These are phyloP conservation scores for Rhipidocladum racemiflorum DNA, from an alignment of 176 grass and related monocot species.

Conservation along the genomic window DNA sequence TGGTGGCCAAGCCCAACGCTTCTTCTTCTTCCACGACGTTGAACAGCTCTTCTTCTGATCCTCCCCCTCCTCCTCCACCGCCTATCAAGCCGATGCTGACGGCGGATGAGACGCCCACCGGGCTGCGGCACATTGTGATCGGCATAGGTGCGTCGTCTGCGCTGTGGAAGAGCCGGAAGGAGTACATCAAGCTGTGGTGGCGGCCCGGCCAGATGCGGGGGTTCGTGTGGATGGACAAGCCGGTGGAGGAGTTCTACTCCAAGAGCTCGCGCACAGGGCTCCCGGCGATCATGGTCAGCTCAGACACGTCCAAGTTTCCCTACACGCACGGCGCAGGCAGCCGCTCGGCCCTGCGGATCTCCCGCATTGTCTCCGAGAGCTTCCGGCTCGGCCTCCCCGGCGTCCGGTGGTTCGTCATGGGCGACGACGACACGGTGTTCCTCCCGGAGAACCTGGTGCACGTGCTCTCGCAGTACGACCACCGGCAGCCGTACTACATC, in stretches of 20 bases:
- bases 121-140: slow-evolving; percentile 82
- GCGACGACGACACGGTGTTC: slow-evolving; percentile 98
- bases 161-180: slow-evolving; percentile 79
- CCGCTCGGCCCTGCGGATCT: slow-evolving; percentile 83
- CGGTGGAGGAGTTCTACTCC: slow-evolving; percentile 70
- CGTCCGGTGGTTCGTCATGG: slow-evolving; percentile 92
- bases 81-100: not conserved
- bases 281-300: slow-evolving; percentile 62
- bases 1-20: slow-evolving; percentile 25
- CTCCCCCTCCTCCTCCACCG: not conserved
- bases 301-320: slow-evolving; percentile 74
- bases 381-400: slow-evolving; percentile 60
- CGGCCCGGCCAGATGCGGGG: slow-evolving; percentile 82
- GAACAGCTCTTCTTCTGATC: not conserved
- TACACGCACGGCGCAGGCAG: slow-evolving; percentile 85
- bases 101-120: slow-evolving; percentile 48
- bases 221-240: slow-evolving; percentile 91
- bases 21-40: not conserved
- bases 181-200: slow-evolving; percentile 96
- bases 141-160: slow-evolving; percentile 82
- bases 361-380: slow-evolving; percentile 86
- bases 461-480: slow-evolving; percentile 76
- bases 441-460: slow-evolving; percentile 79
- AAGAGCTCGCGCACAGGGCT: slow-evolving; percentile 51
- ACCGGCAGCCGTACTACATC: slow-evolving; percentile 87